Evolutionary conservation across 192 early-diverging fungal genomes (phyloP).

Genomic region (Phycomyces blakesleeanus): DNA sequence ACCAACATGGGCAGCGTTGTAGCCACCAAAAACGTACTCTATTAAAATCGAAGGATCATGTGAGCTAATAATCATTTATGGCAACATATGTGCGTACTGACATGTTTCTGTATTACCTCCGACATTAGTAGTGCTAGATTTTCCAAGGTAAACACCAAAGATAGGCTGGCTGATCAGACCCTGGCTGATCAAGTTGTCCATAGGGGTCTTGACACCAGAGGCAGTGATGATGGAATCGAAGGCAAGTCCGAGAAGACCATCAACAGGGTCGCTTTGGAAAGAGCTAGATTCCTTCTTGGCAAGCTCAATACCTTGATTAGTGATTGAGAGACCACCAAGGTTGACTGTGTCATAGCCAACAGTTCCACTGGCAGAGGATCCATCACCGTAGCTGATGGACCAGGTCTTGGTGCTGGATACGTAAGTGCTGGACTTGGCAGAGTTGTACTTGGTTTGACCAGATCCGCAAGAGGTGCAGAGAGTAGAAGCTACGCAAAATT

Average conservation of each 20-base stretch:
- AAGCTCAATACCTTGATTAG: slow-evolving; percentile 29
- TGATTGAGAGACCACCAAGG: slow-evolving; percentile 31
- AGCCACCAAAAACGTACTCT: slow-evolving; percentile 42
- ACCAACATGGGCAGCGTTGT: slow-evolving; percentile 25
- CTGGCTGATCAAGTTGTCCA: slow-evolving; percentile 52
- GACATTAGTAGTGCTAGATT: slow-evolving; percentile 32
- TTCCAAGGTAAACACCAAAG: slow-evolving; percentile 56
- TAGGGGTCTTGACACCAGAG: slow-evolving; percentile 39
- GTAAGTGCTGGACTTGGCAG: slow-evolving; percentile 52
- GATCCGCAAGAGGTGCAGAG: slow-evolving; percentile 31
- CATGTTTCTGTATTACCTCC: slow-evolving; percentile 10
- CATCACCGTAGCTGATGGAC: slow-evolving; percentile 53
- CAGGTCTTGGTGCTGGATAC: slow-evolving; percentile 48
- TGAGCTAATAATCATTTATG: neutral
- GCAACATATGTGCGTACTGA: neutral
- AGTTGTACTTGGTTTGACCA: slow-evolving; percentile 46
- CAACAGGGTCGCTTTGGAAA: slow-evolving; percentile 53
- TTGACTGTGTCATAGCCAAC: slow-evolving; percentile 25
- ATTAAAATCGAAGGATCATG: slow-evolving; percentile 6
- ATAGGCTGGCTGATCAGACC: slow-evolving; percentile 49
- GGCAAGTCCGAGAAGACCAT: slow-evolving; percentile 60
- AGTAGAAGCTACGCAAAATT: slow-evolving; percentile 26
- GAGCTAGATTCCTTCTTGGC: slow-evolving; percentile 44
- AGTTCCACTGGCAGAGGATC: slow-evolving; percentile 22
- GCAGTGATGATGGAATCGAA: slow-evolving; percentile 40